Evolutionary conservation across 345 rosid genomes (phyloP).

Genomic region (Orychophragmus violaceus): DNA sequence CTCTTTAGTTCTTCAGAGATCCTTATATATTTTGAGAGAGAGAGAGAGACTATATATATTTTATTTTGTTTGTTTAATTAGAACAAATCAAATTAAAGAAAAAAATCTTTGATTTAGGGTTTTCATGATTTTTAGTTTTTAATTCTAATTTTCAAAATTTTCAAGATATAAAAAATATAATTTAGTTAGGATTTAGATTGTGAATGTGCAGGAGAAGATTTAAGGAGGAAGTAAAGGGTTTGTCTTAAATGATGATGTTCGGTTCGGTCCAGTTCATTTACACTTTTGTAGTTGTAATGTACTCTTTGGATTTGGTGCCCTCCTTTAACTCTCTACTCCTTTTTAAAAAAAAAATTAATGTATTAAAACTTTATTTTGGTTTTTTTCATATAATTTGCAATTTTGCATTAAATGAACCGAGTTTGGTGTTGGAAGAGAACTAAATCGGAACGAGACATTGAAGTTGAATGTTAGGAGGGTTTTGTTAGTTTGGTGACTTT

Average conservation of each 20-base stretch:
- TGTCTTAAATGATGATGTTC: conserved; percentile 17
- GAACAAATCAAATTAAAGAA: neutral
- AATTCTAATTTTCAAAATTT: neutral
- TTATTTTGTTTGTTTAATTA: neutral
- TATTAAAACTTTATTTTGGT: neutral
- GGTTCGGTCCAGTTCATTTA: conserved; percentile 14
- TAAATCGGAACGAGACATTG: neutral
- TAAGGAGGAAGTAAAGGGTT: neutral
- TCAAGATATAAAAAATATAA: neutral
- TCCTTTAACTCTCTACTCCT: neutral
- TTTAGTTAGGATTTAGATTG: neutral
- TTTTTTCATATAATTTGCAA: conserved; percentile 14
- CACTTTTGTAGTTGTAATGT: conserved; percentile 11
- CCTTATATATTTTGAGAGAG: too few species aligned
- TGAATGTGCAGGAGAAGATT: neutral
- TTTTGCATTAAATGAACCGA: conserved; percentile 23
- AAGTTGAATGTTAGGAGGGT: conserved; percentile 14
- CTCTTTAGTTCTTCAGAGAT: neutral
- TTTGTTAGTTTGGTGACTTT: neutral
- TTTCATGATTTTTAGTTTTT: too few species aligned
- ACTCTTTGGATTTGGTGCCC: conserved; percentile 13
- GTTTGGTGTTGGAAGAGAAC: conserved; percentile 11
- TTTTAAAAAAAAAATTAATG: neutral
- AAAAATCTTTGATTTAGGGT: neutral
- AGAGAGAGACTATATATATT: neutral